Evolutionary conservation across 345 rosid genomes (phyloP).

Genomic region (Salix koriyanagi): DNA sequence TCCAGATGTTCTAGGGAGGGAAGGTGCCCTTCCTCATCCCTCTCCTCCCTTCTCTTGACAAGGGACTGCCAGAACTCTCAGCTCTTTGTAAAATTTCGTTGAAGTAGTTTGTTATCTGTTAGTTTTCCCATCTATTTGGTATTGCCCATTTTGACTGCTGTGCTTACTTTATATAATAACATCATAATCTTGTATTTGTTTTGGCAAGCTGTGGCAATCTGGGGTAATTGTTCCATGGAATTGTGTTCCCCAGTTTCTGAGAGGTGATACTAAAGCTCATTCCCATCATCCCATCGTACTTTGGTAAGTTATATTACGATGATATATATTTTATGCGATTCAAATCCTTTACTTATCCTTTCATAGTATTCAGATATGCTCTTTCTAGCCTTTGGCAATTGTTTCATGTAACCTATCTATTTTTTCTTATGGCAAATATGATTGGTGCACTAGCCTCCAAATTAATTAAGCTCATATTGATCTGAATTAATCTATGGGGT

Average conservation of each 20-base stretch:
- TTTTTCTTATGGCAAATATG: neutral
- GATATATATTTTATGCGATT: neutral
- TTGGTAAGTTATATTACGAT: slow-evolving; percentile 36
- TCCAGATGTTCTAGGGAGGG: neutral
- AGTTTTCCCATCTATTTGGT: neutral
- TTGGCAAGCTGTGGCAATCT: neutral
- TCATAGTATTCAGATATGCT: neutral
- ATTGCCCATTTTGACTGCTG: neutral
- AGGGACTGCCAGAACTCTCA: neutral
- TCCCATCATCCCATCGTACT: slow-evolving; percentile 46
- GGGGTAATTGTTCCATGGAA: slow-evolving; percentile 5
- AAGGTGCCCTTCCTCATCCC: neutral
- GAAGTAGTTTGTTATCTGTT: neutral
- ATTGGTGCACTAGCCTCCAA: neutral
- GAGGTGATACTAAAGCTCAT: slow-evolving; percentile 41
- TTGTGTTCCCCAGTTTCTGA: slow-evolving; percentile 54
- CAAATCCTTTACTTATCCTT: neutral
- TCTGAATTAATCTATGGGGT: neutral
- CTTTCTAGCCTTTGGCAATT: neutral
- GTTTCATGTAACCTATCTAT: neutral
- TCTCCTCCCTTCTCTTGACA: neutral
- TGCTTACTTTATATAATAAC: neutral
- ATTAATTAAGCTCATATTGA: neutral
- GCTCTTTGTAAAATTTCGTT: neutral
- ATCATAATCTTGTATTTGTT: neutral